These are phyloP conservation scores for Colletotrichum higginsianum DNA, from an alignment of 2,329 filamentous ascomycete genomes.

Conservation along the genomic window DNA sequence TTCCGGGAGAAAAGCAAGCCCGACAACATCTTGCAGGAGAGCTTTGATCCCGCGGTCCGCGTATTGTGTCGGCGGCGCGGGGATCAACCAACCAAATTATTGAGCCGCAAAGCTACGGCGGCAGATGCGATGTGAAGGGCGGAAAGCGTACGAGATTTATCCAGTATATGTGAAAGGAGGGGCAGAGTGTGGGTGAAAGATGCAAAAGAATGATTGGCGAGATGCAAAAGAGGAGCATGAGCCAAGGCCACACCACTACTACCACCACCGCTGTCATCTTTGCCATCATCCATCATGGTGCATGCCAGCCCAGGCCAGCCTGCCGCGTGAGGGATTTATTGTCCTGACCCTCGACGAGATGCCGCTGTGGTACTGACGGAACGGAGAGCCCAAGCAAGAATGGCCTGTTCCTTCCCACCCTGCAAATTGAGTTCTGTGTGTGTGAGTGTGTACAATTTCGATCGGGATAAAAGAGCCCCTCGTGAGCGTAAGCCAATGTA, in stretches of 20 bases:
- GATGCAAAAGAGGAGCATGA: neutral
- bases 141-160: slow-evolving; percentile 3
- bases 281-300: slow-evolving; percentile 25
- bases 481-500: slow-evolving; percentile 11
- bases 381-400: neutral
- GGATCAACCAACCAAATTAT: neutral
- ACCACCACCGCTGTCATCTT: slow-evolving; percentile 19
- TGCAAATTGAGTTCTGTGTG: slow-evolving; percentile 20
- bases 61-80: neutral
- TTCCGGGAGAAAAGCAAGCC: neutral
- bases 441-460: slow-evolving; percentile 25
- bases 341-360: neutral
- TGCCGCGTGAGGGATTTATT: slow-evolving; percentile 35
- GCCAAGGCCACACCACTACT: neutral
- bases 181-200: neutral
- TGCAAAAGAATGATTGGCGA: slow-evolving; percentile 4
- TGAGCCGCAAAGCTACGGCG: slow-evolving; percentile 30
- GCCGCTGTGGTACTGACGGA: slow-evolving; percentile 14
- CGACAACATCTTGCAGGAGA: neutral
- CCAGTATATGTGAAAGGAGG: neutral
- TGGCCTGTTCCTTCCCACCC: slow-evolving; percentile 17
- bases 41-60: neutral
- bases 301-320: slow-evolving; percentile 5
- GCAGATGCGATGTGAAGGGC: slow-evolving; percentile 14
- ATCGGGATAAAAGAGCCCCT: slow-evolving; percentile 33